Conservation (phyloP, 345 rosid species). For the Salix dunnii region DNA sequence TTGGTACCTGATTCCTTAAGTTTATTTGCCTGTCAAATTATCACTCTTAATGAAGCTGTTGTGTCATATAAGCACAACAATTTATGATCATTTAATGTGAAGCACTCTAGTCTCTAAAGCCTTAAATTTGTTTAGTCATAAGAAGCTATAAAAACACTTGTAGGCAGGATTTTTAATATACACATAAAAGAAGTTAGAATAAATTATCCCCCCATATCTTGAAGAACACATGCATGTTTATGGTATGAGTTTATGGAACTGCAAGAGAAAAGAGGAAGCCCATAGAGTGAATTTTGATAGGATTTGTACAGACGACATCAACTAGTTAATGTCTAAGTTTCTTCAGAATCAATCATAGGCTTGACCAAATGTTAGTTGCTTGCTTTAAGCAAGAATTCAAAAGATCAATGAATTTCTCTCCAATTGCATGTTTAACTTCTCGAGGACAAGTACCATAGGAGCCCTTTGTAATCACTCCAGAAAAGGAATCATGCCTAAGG, state of each 20-base stretch:
- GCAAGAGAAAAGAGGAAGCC: neutral
- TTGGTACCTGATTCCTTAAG: neutral
- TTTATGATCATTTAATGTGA: too few relatives aligned
- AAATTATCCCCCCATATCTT: too few relatives aligned
- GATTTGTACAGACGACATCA: neutral
- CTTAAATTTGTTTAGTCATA: too few relatives aligned
- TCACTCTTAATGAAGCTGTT: too few relatives aligned
- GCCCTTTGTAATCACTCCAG: neutral
- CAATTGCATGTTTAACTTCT: neutral
- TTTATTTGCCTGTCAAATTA: neutral
- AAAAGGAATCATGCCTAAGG: neutral
- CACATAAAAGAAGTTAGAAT: too few relatives aligned
- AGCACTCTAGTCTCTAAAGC: too few relatives aligned
- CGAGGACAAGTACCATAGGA: neutral
- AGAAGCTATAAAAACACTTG: too few relatives aligned
- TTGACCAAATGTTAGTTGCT: neutral
- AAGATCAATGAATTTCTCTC: neutral
- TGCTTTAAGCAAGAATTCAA: neutral
- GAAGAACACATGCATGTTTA: neutral
- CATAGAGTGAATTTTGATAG: neutral
- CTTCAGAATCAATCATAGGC: neutral
- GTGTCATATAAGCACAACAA: too few relatives aligned
- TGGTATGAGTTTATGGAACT: neutral
- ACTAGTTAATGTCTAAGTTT: neutral
- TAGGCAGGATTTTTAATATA: too few relatives aligned